Evolutionary conservation across 495 filamentous ascomycete genomes (phyloP), one percentile per base, ranked within the genome.

Genomic region (Oidiodendron maius): DNA sequence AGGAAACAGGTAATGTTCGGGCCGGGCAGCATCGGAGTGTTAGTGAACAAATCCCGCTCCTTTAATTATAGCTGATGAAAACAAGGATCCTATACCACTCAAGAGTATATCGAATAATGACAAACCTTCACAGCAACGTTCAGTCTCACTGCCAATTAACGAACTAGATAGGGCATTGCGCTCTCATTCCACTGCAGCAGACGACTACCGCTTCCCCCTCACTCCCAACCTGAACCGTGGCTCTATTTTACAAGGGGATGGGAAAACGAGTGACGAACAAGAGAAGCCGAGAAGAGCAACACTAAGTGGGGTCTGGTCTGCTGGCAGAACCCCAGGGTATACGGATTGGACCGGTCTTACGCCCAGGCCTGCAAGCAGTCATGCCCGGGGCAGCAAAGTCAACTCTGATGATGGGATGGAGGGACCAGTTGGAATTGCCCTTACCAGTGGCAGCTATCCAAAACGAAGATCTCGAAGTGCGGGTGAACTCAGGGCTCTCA

Each of bases 391-490:
- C 16, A 69, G 61, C 25, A 69, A 40, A n/a, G 22, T 38, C n/a
- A 25, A 47, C 20, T 32, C 44, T 22, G 46, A 50, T 45, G 51
- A 23, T 6, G 52, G 52, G 12, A 39, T 44, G 4, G 35, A 50
- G 5, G 36, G 38, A 30, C 35, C 65, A 47, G 77, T 78, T 16
- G 76, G 75, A 23, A 70, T 71, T 18, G 76, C 76, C 37, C 68
- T 78, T 21, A 74, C 74, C 5, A 58, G 54, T 32, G 48, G 45
- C 3, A 72, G 68, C 45, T 71, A 76, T 48, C 61, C 61, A 21
- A 73, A 71, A 22, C 66, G 76, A 39, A 68, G 75, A 41, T 80
- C 76, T 6, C 64, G 74, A 34, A 78, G 74, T 55, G 57, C 78
- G 21, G 72, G 70, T 17, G 71, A 74, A n/a, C 60, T 77, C n/a